Evolutionary conservation across 1,284 basidiomycete species (phyloP).

Genomic region (Ceratorhiza oryzae-sativae): DNA sequence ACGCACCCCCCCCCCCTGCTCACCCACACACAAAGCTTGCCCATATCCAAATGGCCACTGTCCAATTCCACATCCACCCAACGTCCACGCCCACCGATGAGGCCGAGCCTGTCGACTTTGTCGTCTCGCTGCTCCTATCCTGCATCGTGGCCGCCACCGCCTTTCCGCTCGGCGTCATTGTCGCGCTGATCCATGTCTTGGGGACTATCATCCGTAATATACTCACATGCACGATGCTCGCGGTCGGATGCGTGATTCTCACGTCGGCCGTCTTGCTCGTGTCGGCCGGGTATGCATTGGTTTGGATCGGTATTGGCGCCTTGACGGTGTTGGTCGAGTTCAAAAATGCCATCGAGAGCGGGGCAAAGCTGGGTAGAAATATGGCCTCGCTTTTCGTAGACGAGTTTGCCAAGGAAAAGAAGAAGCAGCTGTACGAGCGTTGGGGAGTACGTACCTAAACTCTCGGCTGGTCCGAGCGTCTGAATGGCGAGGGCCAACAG

Average conservation of each 20-base stretch:
- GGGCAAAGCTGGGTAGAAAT: conserved; percentile 5
- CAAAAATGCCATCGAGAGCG: not conserved
- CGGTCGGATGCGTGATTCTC: conserved; percentile 10
- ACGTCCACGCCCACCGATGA: not conserved
- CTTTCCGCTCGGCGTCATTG: conserved; percentile 24
- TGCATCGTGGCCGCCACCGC: conserved; percentile 2
- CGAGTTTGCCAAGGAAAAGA: conserved; percentile 15
- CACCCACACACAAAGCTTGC: not conserved
- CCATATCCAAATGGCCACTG: not conserved
- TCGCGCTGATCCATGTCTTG: conserved; percentile 26
- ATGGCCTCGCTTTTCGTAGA: conserved; percentile 35
- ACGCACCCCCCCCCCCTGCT: not conserved
- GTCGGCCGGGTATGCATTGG: not conserved
- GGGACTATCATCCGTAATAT: conserved; percentile 27
- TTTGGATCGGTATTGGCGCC: not conserved
- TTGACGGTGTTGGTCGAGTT: not conserved
- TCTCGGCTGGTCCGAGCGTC: not conserved
- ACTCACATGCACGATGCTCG: conserved; percentile 24
- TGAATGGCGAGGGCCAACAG: not conserved
- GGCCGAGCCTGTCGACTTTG: conserved; percentile 24
- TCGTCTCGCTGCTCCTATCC: conserved; percentile 24
- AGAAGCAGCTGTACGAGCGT: conserved; percentile 9
- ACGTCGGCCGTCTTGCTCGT: conserved; percentile 31
- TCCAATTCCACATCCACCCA: conserved; percentile 1
- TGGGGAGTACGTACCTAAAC: conserved; percentile 11